These are phyloP conservation scores for Ceratocystis cubensis DNA, from an alignment of 2,329 filamentous ascomycete genomes.

Conservation along the genomic window DNA sequence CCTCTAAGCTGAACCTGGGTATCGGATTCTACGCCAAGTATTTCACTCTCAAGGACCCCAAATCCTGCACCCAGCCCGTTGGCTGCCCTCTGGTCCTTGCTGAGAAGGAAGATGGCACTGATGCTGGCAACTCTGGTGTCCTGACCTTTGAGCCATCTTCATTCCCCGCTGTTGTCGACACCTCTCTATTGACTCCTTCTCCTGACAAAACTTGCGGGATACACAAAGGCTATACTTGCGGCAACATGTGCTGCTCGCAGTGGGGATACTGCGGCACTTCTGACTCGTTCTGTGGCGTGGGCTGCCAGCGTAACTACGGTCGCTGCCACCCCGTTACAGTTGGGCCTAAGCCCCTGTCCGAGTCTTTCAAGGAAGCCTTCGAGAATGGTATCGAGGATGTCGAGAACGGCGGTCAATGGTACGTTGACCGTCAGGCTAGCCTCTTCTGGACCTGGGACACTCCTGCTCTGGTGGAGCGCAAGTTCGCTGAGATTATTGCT, in stretches of 20 bases:
- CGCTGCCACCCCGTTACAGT: too few species aligned
- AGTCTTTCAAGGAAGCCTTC: too few species aligned
- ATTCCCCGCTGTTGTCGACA: not conserved
- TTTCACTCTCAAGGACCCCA: conserved; percentile 38
- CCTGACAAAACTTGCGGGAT: too few species aligned
- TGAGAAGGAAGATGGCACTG: conserved; percentile 25
- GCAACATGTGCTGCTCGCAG: too few species aligned
- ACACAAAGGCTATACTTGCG: too few species aligned
- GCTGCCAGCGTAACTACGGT: too few species aligned
- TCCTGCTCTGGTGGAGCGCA: conserved; percentile 43
- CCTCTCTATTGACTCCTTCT: not conserved
- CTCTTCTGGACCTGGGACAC: conserved; percentile 69
- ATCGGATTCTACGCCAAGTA: conserved; percentile 57
- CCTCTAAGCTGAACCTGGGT: conserved; percentile 46
- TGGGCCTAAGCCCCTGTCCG: too few species aligned
- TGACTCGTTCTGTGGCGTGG: too few species aligned
- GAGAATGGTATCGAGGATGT: too few species aligned
- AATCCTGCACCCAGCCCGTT: conserved; percentile 33
- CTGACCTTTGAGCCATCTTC: not conserved
- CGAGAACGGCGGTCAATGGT: too few species aligned
- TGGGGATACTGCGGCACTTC: too few species aligned
- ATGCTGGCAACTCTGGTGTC: not conserved
- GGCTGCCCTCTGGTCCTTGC: conserved; percentile 45
- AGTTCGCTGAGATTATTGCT: conserved; percentile 48
- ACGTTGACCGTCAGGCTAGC: conserved; percentile 43